Evolutionary conservation across 495 filamentous ascomycete genomes (phyloP).

Genomic region (Evernia prunastri): DNA sequence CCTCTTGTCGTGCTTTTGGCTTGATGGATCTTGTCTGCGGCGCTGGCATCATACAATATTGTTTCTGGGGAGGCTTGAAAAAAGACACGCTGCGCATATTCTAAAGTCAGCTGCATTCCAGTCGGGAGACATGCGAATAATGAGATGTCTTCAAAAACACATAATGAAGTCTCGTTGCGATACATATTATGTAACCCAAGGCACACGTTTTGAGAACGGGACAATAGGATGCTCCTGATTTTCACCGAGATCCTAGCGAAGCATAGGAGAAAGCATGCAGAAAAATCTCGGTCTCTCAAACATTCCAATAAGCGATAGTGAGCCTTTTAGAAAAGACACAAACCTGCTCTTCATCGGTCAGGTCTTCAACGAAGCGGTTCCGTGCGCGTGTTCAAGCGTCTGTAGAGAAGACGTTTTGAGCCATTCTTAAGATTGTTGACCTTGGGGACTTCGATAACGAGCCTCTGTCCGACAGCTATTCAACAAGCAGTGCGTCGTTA

Average conservation of each 20-base stretch:
- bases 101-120: neutral
- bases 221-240: neutral
- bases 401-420: neutral
- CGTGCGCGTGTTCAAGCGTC: constrained; percentile 29
- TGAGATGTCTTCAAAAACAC: too few species aligned
- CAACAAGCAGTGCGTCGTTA: too few species aligned
- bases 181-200: neutral
- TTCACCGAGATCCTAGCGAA: too few species aligned
- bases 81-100: constrained; percentile 16
- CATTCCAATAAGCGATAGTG: neutral
- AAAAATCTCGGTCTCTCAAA: neutral
- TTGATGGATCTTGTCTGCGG: constrained; percentile 27
- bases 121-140: too few species aligned
- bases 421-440: too few species aligned
- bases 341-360: constrained; percentile 26
- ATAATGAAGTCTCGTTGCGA: too few species aligned
- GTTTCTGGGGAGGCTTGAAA: constrained; percentile 27
- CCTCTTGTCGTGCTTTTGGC: constrained; percentile 26
- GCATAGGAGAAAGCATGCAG: too few species aligned
- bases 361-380: constrained; percentile 31
- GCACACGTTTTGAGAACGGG: neutral
- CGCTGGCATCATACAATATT: constrained; percentile 32
- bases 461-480: neutral
- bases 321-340: neutral
- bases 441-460: too few species aligned